Base-by-base conservation (phyloP, 1,284 basidiomycete genomes). In the Earliella scabrosa region DNA sequence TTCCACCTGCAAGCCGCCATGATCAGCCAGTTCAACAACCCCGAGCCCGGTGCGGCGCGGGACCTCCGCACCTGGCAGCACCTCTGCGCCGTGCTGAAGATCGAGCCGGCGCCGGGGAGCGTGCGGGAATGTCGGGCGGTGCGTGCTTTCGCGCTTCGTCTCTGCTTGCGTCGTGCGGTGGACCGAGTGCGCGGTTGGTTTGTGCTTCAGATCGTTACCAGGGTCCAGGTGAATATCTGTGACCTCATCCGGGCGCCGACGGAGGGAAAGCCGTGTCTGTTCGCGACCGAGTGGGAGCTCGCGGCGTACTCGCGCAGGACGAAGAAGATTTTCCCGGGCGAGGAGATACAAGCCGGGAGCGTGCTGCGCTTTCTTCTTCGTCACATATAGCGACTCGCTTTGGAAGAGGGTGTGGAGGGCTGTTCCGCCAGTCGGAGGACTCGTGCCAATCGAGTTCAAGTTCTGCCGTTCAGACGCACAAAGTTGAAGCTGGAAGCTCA, bases 21-120 rank as follows among this genome's bases (percentile, higher is more conserved):
- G 21, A 69, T 66, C 0, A 16, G 50, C 16, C 67, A 75, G 21
- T 77, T 77, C 63, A 73, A 75, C 45, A 11, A 31, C 0, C 67
- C 63, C 7, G 77, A 73, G 41, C 75, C 75, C 0, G 70, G 60
- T 0, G 66, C 74, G 36, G 60, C 63, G 20, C 54, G 71, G 3
- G 61, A 71, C 45, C 51, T 75, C 11, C 50, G 50, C 3, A 56
- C 66, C 1, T 77, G 74, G 76, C 69, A 70, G 21, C 43, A 45
- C 3, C 59, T 76, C 7, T 75, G 73, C 55, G 35, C 10, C 4
- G 60, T 56, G 21, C 50, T 68, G 9, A 52, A 31, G 13, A 49
- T 63, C 26, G 36, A 57, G 14, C 65, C 65, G 1, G 31, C 56
- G 23, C 66, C 66, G 3, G n/a, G 38, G 7, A 54, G 45, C 8